Evolutionary conservation across 192 early-diverging fungal species (phyloP).

Genomic region (Entomortierella chlamydospora): DNA sequence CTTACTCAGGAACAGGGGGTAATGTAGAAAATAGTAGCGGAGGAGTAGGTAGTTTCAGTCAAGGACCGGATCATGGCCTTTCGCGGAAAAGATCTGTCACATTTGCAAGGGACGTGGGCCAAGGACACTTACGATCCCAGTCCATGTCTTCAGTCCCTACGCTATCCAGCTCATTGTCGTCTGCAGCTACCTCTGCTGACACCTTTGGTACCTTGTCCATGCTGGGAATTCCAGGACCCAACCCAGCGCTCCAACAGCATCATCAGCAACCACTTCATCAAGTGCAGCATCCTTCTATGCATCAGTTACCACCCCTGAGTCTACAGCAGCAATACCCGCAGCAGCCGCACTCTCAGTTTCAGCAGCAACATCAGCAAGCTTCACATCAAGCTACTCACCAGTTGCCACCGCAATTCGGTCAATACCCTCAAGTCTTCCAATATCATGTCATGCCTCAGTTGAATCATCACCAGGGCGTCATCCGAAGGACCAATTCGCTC

Average conservation of each 20-base stretch:
- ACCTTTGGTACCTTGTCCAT: slow-evolving; percentile 18
- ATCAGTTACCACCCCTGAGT: background rate
- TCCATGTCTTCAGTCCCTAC: slow-evolving; percentile 48
- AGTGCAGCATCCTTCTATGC: slow-evolving; percentile 1
- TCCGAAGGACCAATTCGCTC: slow-evolving; percentile 47
- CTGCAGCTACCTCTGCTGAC: slow-evolving; percentile 3
- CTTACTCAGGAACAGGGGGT: slow-evolving; percentile 14
- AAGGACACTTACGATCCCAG: slow-evolving; percentile 47
- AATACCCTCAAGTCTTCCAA: slow-evolving; percentile 36
- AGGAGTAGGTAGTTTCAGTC: slow-evolving; percentile 12
- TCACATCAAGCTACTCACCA: slow-evolving; percentile 17
- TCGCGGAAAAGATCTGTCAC: slow-evolving; percentile 47
- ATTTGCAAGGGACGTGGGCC: slow-evolving; percentile 44
- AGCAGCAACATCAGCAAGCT: slow-evolving; percentile 10
- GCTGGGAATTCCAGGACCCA: slow-evolving; percentile 26
- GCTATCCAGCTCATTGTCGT: background rate
- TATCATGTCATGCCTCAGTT: slow-evolving; percentile 26
- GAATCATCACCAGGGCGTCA: slow-evolving; percentile 18
- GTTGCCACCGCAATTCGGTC: slow-evolving; percentile 40
- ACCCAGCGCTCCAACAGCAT: slow-evolving; percentile 10
- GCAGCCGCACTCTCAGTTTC: slow-evolving; percentile 16
- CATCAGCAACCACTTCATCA: slow-evolving; percentile 15
- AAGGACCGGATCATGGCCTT: slow-evolving; percentile 28
- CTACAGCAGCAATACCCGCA: slow-evolving; percentile 19
- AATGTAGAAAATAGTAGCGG: slow-evolving; percentile 1